Evolutionary conservation across 441 rosid species (phyloP), one percentile per base, ranked within the genome.

Genomic region (Adansonia madagascariensis): DNA sequence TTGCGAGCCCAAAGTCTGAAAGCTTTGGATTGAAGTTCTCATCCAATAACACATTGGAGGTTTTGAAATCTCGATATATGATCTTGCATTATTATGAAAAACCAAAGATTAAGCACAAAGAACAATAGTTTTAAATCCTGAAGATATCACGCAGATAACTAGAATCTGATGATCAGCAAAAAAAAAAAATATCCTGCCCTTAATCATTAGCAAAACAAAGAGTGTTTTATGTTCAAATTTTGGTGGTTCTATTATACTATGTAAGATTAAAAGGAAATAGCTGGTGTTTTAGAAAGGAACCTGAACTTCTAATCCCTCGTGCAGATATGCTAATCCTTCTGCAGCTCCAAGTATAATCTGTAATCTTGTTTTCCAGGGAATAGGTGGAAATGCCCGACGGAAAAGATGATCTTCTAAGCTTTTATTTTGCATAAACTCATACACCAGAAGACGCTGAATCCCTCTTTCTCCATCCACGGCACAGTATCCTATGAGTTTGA

Each of bases 371-470:
- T 83, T 81, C 99, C 99, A 95, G 1, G 97, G 84, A 60, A 95
- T 86, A 74, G 89, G 49, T 15, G 84, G 83, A 3, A 81, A 74
- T 35, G 83, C 84, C 75, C 71, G 88, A 3, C 75, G 76, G 66
- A 92, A 92, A n/a, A 94, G 92, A 86, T 92, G 96, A 59, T 91
- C 94, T 64, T 94, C 98, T 66, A 95, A 84, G 84, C 97, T 93
- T 72, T 76, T 86, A 76, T 91, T 92, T 4, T 89, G 88, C 97
- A 95, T 89, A 71, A 78, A 93, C 83, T 95, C 95, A 15, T 95
- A 95, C 17, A 92, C 96, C 17, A 95, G 84, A 71, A 95, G 85
- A 56, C 92, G 83, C 57, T 95, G 97, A 18, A 89, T 92, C 77
- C 94, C 98, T 24, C 86, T 84, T 80, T 93, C 92, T 1, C 84